Evolutionary conservation across 306 rosid genomes (phyloP).

Genomic region (Vachellia collinsii): DNA sequence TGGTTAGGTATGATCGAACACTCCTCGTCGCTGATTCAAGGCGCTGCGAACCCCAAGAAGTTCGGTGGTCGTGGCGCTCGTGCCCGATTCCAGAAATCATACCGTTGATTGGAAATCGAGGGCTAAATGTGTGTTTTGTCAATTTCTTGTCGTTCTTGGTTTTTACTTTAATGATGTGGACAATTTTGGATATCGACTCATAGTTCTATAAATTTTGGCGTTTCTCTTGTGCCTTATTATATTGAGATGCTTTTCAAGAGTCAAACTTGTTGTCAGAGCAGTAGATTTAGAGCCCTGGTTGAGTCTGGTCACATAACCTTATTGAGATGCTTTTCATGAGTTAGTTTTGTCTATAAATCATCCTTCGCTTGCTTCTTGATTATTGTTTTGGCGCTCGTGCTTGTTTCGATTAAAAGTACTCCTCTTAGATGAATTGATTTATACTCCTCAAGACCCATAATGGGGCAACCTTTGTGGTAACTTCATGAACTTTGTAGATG

Average conservation of each 20-base stretch:
- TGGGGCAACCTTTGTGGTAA: neutral
- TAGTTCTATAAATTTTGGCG: neutral
- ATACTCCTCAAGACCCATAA: no score
- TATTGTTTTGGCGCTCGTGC: no score
- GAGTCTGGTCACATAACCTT: no score
- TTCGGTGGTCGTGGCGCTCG: constrained; percentile 94
- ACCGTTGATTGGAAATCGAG: constrained; percentile 54
- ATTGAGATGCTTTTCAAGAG: neutral
- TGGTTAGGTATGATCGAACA: constrained; percentile 71
- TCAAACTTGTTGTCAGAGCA: no score
- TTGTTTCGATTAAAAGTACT: no score
- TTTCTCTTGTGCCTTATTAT: neutral
- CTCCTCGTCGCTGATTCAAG: constrained; percentile 83
- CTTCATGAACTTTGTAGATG: neutral
- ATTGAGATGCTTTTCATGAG: no score
- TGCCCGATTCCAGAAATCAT: constrained; percentile 88
- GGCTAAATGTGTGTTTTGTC: constrained; percentile 19
- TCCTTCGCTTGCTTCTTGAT: no score
- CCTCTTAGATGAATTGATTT: no score
- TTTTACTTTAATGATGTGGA: constrained; percentile 43
- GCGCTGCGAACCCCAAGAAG: constrained; percentile 95
- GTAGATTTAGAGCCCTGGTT: no score
- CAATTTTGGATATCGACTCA: neutral
- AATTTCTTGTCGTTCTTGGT: constrained; percentile 22
- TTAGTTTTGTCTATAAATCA: no score